Evolutionary conservation across 345 rosid species (phyloP), one percentile per base, ranked within the genome.

Genomic region (Eucalyptus curtisii): DNA sequence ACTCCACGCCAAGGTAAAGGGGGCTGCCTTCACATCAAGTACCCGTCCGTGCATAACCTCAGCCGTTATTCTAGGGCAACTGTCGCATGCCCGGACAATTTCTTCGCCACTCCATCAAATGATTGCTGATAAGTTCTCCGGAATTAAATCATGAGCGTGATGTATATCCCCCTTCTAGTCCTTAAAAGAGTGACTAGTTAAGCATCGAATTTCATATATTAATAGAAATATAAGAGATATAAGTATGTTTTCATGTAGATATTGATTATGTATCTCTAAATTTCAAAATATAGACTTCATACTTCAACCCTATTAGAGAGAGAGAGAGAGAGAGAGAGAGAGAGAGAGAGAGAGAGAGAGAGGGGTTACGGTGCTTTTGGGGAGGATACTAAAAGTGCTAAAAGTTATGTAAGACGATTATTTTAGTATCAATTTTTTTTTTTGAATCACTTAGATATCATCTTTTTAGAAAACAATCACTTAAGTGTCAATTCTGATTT

Each of bases 21-120:
- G 40, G 89, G 42, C 81, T 64, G 37, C 88, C 81, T 24, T 92
- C 91, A 88, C 89, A 92, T 93, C 93, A 89, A 86, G 93, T 90
- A 92, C 89, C 94, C 93, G 14, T 92, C 92, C 92, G 90, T 88
- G 93, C 91, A 87, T 52, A 7, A 88, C 91, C 90, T 27, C 55
- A 24, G 44, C 88, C 92, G 88, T 82, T 88, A 86, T 85, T 90
- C 37, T 45, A 89, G 92, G 96, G 66, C 71, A 24, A 44, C 91
- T 92, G 89, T 88, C 86, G 88, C 17, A 61, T 20, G 61, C 48
- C 53, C 53, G 31, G 20, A 86, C 66, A 10, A 49, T 44, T 3
- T 6, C 71, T 66, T 76, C 49, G 13, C 42, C 84, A 12, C 15
- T 76, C 13, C 47, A 10, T 76, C 82, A 11, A 76, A 76, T 40